These are phyloP conservation scores for Chimonanthus salicifolius DNA, from an alignment of 164 flowering plant genomes.

Conservation along the genomic window DNA sequence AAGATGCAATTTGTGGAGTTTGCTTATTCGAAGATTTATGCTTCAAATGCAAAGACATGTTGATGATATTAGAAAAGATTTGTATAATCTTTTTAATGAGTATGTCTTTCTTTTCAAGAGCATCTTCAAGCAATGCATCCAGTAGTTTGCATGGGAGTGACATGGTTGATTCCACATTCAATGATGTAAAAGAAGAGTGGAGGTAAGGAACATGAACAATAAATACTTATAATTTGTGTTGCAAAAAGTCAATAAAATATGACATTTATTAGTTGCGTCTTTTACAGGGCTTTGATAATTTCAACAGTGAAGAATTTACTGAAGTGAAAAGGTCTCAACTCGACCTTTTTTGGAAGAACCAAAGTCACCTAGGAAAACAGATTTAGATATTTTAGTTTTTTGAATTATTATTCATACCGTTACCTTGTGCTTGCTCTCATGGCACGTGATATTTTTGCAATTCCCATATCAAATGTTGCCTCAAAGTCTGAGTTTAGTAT, in stretches of 20 bases:
- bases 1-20: constrained; percentile 87
- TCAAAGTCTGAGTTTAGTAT: constrained; percentile 2
- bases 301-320: constrained; percentile 51
- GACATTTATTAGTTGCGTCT: constrained; percentile 60
- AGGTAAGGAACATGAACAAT: not conserved
- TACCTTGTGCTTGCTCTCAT: constrained; percentile 3
- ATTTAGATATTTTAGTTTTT: constrained; percentile 4
- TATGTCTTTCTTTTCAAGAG: constrained; percentile 11
- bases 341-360: not conserved
- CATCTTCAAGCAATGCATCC: not conserved
- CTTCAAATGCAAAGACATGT: constrained; percentile 46
- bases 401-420: not conserved
- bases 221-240: not conserved
- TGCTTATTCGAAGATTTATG: constrained; percentile 62
- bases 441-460: constrained; percentile 6
- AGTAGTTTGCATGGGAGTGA: not conserved
- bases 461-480: constrained; percentile 7
- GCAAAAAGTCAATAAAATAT: no score
- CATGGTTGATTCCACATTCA: not conserved
- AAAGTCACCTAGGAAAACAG: not conserved
- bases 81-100: constrained; percentile 4
- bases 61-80: constrained; percentile 56
- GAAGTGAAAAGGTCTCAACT: not conserved
- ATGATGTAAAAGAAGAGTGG: not conserved
- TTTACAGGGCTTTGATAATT: constrained; percentile 75